phyloP scores from a whole-genome alignment of 331 rosid species.

The Pyracantha coccinea region DNA sequence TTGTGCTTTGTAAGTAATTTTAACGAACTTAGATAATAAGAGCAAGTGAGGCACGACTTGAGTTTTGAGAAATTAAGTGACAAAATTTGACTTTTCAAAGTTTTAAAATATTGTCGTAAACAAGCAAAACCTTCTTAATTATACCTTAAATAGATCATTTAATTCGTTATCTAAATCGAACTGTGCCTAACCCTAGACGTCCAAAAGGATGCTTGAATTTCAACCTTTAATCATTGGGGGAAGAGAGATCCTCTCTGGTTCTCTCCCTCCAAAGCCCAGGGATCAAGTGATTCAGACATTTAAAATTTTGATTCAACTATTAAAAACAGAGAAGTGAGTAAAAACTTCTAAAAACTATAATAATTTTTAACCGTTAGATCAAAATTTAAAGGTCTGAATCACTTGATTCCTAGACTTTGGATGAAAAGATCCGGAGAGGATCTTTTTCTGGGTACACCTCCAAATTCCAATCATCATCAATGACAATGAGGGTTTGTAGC shows the following conservation, averaged over 20 bases:
- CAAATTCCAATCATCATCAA: not conserved
- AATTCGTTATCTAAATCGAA: not conserved
- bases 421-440: rapidly evolving
- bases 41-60: not conserved
- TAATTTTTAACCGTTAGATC: too few relatives aligned
- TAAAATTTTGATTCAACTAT: rapidly evolving
- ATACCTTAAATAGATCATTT: not conserved
- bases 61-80: not conserved
- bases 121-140: not conserved
- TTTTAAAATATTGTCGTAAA: too few relatives aligned
- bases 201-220: not conserved
- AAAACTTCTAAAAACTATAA: rapidly evolving
- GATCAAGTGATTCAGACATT: too few relatives aligned
- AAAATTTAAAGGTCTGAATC: too few relatives aligned
- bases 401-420: rapidly evolving
- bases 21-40: not conserved
- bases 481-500: not conserved
- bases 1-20: not conserved
- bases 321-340: too few relatives aligned
- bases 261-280: too few relatives aligned
- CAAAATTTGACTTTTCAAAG: too few relatives aligned
- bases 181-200: not conserved
- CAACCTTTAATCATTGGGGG: too few relatives aligned
- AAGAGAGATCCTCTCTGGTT: too few relatives aligned
- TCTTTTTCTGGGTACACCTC: not conserved